phyloP scores from a whole-genome alignment of 192 early-diverging fungal genomes.

The Coemansia sp. region DNA sequence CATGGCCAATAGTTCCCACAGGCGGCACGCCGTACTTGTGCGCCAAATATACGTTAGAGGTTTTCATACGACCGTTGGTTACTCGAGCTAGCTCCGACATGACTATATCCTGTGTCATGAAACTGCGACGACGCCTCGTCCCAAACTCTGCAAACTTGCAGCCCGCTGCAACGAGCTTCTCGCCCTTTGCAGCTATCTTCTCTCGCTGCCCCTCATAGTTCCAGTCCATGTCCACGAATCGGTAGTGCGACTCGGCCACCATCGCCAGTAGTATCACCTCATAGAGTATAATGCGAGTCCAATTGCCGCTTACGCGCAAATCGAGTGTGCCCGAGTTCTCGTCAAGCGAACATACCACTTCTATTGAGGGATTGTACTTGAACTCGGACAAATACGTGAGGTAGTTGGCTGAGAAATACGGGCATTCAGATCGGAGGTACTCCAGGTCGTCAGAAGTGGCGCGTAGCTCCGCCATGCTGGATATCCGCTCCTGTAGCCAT shows the following conservation, averaged over 20 bases:
- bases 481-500: conserved; percentile 51
- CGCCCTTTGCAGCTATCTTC: conserved; percentile 52
- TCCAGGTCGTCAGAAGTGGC: conserved; percentile 42
- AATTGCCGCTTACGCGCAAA: conserved; percentile 59
- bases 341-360: conserved; percentile 20
- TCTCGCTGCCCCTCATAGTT: conserved; percentile 61
- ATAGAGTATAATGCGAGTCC: conserved; percentile 74
- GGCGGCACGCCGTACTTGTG: conserved; percentile 48
- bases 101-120: conserved; percentile 65
- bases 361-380: conserved; percentile 42
- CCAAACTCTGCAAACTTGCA: conserved; percentile 81
- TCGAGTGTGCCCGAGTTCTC: conserved; percentile 26
- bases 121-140: conserved; percentile 68
- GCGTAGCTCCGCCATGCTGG: conserved; percentile 9
- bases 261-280: conserved; percentile 72
- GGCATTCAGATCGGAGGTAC: conserved; percentile 43
- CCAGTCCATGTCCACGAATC: conserved; percentile 71
- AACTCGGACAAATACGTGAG: conserved; percentile 61
- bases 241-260: conserved; percentile 70
- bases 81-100: conserved; percentile 24
- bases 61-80: conserved; percentile 54
- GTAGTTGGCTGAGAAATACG: conserved; percentile 61
- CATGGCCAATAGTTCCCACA: conserved; percentile 63
- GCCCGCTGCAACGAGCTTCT: conserved; percentile 53
- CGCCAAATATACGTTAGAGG: conserved; percentile 74